Evolutionary conservation across 1,284 basidiomycete species (phyloP).

Genomic region (Ustilago esculenta): DNA sequence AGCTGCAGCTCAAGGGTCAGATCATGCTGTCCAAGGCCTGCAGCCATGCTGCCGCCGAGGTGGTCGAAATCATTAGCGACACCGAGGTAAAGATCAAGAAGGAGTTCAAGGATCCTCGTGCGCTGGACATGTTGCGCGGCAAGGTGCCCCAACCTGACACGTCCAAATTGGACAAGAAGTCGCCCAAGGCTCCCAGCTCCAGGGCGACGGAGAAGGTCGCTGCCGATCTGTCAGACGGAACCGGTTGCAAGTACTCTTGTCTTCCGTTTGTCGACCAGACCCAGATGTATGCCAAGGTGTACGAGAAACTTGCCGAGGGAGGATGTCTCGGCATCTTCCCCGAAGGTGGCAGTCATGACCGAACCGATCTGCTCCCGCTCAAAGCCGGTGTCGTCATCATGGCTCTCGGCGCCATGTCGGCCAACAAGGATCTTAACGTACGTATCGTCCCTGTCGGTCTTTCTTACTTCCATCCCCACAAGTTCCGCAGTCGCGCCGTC

Average conservation of each 20-base stretch:
- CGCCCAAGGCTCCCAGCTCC: conserved; percentile 4
- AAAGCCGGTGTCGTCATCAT: conserved; percentile 67
- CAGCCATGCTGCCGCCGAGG: conserved; percentile 81
- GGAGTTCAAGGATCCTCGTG: conserved; percentile 74
- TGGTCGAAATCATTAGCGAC: conserved; percentile 88
- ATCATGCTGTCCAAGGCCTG: conserved; percentile 87
- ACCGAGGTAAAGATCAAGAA: conserved; percentile 81
- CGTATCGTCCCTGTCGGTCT: conserved; percentile 66
- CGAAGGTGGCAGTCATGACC: conserved; percentile 66
- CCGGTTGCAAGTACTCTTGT: conserved; percentile 59
- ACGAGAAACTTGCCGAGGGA: conserved; percentile 83
- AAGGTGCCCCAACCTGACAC: conserved; percentile 36
- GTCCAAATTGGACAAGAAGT: conserved; percentile 29
- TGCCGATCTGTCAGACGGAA: conserved; percentile 19
- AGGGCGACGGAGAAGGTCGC: conserved; percentile 21
- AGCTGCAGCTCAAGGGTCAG: conserved; percentile 83
- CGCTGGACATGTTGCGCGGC: conserved; percentile 61
- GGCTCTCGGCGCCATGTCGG: conserved; percentile 67
- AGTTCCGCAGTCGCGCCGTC: conserved; percentile 72
- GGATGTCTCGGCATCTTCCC: conserved; percentile 74
- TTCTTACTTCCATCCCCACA: conserved; percentile 67
- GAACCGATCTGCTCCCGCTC: conserved; percentile 66
- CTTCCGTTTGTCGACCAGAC: conserved; percentile 79
- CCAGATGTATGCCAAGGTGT: conserved; percentile 94
- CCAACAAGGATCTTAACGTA: conserved; percentile 62